phyloP scores from a whole-genome alignment of 768 basidiomycete genomes.

The Tulasnella sp. region DNA sequence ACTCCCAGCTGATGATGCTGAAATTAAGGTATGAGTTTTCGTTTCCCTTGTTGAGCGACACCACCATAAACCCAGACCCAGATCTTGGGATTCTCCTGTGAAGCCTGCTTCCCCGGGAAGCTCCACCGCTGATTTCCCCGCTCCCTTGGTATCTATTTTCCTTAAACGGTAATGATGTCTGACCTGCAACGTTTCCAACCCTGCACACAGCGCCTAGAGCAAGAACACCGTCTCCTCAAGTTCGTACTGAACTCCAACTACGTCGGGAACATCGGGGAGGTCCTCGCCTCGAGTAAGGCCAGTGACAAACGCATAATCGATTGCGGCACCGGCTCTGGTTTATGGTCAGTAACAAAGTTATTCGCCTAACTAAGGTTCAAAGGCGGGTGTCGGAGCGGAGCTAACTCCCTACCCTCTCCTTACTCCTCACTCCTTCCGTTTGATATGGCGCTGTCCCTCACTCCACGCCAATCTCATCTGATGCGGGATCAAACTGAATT shows the following conservation, averaged over 20 bases:
- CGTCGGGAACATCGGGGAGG: slow-evolving; percentile 50
- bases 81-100: no score
- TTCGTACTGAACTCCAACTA: slow-evolving; percentile 55
- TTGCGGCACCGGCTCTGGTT: slow-evolving; percentile 55
- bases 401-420: no score
- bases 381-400: neutral
- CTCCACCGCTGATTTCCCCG: neutral
- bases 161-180: neutral
- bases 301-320: slow-evolving; percentile 49
- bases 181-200: neutral
- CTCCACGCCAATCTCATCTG: neutral
- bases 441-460: neutral
- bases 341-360: slow-evolving; percentile 41
- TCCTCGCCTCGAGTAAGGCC: slow-evolving; percentile 33
- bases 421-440: neutral
- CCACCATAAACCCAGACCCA: no score
- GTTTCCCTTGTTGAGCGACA: neutral
- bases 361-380: neutral
- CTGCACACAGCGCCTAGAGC: slow-evolving; percentile 42
- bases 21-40: slow-evolving; percentile 43
- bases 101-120: no score
- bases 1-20: slow-evolving; percentile 56
- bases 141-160: slow-evolving; percentile 3
- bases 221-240: slow-evolving; percentile 53
- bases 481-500: neutral